Evolutionary conservation across 345 rosid genomes (phyloP), one percentile per base, ranked within the genome.

Genomic region (Boechera retrofracta): DNA sequence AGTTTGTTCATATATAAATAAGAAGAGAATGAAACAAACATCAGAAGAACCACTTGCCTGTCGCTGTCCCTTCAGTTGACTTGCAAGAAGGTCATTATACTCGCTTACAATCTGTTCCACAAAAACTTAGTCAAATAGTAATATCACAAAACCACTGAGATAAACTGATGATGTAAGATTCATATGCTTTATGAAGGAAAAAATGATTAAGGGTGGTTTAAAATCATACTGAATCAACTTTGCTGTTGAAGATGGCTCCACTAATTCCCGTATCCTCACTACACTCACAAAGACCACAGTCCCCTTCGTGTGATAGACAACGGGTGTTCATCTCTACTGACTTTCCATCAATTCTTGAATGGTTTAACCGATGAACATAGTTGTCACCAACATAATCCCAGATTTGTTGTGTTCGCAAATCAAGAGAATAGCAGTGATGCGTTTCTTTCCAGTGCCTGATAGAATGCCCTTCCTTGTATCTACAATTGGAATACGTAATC

Each of bases 311-410:
- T 70, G 91, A 84, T 65, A 52, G 60, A 65, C 97, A 94, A 58
- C 57, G 84, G 31, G 71, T 67, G 73, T 79, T 85, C 83, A 86
- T 85, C 78, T 89, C 97, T 10, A 75, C 81, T 18, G 85, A 81
- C 78, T 92, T 92, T 24, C 86, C 96, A 77, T 95, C 96, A 76
- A 83, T 82, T 88, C 87, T 92, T 42, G 94, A 92, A 60, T 92
- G 99, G 89, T 89, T 95, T 52, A 95, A 84, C 24, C 99, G 86
- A 76, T 95, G 98, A 72, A 91, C 98, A 68, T 92, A 95, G 77
- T 71, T 86, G 80, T 95, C 99, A 66, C 99, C 98, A 78, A 89
- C 96, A 76, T 95, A 95, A 83, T 95, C 98, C 97, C 98, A 92
- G 31, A 95, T 92, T 81, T 95, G 97, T 48, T 92, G 94, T 44